Conservation (phyloP, 148 eudicot genomes). For the Linanthus parryae region DNA sequence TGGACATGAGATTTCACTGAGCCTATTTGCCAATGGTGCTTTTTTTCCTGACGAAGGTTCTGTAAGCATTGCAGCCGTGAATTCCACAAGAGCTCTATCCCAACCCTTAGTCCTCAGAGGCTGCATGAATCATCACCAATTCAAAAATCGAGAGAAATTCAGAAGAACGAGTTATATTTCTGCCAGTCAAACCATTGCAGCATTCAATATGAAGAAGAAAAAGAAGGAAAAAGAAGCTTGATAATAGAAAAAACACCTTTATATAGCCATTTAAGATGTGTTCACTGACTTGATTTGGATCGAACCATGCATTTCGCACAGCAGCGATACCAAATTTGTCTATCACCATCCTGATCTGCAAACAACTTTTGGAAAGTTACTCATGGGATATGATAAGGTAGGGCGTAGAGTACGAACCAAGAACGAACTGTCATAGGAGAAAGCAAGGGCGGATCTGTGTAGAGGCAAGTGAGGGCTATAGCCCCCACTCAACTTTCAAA, state of each 20-base stretch:
- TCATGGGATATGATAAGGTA: too few species aligned
- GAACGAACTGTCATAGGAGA: too few species aligned
- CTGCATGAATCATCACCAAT: conserved; percentile 36
- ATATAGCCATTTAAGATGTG: conserved; percentile 67
- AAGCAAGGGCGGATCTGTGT: too few species aligned
- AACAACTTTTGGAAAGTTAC: too few species aligned
- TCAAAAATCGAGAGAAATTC: neutral
- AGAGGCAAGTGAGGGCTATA: too few species aligned
- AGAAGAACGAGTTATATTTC: neutral
- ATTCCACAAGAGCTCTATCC: conserved; percentile 86
- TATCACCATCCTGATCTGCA: conserved; percentile 69
- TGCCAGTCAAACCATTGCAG: neutral
- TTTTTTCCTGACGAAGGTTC: conserved; percentile 55
- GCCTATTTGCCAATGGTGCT: conserved; percentile 44
- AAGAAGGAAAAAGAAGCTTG: too few species aligned
- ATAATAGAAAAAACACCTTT: too few species aligned
- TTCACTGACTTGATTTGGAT: conserved; percentile 64
- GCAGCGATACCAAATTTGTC: conserved; percentile 80
- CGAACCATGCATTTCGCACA: conserved; percentile 69
- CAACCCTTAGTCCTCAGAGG: conserved; percentile 75
- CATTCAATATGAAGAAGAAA: neutral
- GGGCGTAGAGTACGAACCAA: too few species aligned
- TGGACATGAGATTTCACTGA: conserved; percentile 76
- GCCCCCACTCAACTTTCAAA: too few species aligned
- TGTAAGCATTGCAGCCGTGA: conserved; percentile 55